Base-by-base conservation (phyloP, 2,329 filamentous ascomycete genomes). In the Verticillium zaregamsianum region DNA sequence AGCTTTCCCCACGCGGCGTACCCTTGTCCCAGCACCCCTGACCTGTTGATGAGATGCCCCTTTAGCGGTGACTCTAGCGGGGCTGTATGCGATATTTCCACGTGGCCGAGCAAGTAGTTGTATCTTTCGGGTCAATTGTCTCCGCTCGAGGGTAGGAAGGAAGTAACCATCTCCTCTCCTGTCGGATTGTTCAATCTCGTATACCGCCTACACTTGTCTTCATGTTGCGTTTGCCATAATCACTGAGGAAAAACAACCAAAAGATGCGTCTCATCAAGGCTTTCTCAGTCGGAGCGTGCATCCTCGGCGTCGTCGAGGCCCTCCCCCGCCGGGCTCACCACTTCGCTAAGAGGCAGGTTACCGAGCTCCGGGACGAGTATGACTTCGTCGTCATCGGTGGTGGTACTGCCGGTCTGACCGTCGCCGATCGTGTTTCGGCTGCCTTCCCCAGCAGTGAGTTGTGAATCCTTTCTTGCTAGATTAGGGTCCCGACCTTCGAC, bases 361-460 rank as follows among this genome's bases (percentile, higher is more conserved):
- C 70, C 15, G 59, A 71, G 62, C 67, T 72, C 33, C 67, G 70
- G 5, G 63, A 68, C 33, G 65, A 64, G 31, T 71, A 71, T 63
- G 71, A 73, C 66, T 72, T 73, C 59, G 65, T 72, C 37, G 63
- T 73, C 49, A 66, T 70, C 37, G 72, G 72, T 32, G 73, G 67
- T 35, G 73, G 73, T 25, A 75, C 73, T 2, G 65, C 70, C 31
- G 73, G 73, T 11, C 65, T 74, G 57, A 73, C 72, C 17, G 69
- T 75, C 9, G 73, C 73, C 31, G 69, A 73, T 61, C 71, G 72
- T 49, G 64, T 74, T 20, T 68, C 69, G 25, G 68, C 67, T 55
- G 70, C 70, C 9, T 70, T 73, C 28, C 69, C 71, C 7, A 55
- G 64, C 11, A 68, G 71, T 69, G 45, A 58, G 66, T 63, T 60